A percentile compares a stretch with the other conserved stretches of the same genome.
These are phyloP conservation scores for Coelastrella sp. DNA, from an alignment of 139 green algal genomes.

Conservation along the genomic window DNA sequence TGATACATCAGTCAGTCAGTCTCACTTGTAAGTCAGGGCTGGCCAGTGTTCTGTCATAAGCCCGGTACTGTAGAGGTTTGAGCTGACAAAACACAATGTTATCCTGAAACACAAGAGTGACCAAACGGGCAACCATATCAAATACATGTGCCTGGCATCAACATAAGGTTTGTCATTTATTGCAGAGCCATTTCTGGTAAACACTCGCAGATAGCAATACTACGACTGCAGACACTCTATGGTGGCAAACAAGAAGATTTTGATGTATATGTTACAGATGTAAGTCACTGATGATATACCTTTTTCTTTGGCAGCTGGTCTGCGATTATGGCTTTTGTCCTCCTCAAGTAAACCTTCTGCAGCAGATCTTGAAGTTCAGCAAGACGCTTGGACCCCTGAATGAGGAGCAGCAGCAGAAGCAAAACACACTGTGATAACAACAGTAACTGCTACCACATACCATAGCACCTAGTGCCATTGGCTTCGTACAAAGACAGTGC, in stretches of 20 bases:
- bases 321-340: conserved; percentile 77
- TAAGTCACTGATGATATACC: not conserved
- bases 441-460: no score
- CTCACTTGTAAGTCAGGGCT: conserved; percentile 26
- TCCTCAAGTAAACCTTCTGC: conserved; percentile 44
- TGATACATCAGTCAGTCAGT: not conserved
- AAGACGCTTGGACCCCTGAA: conserved; percentile 10
- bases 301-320: conserved; percentile 77
- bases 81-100: conserved; percentile 83
- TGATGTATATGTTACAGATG: not conserved
- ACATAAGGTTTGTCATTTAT: not conserved
- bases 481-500: no score
- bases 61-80: conserved; percentile 62
- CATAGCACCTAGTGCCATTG: no score
- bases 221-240: not conserved
- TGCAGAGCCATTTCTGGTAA: no score
- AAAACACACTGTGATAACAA: no score
- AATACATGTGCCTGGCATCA: not conserved
- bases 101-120: conserved; percentile 56
- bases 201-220: no score
- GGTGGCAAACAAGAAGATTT: not conserved
- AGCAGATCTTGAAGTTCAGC: not conserved
- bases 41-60: conserved; percentile 23
- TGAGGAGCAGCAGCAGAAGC: not conserved
- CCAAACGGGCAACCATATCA: no score